phyloP scores from a whole-genome alignment of 2,329 filamentous ascomycete species.

The Ophiostoma fasciatum region DNA sequence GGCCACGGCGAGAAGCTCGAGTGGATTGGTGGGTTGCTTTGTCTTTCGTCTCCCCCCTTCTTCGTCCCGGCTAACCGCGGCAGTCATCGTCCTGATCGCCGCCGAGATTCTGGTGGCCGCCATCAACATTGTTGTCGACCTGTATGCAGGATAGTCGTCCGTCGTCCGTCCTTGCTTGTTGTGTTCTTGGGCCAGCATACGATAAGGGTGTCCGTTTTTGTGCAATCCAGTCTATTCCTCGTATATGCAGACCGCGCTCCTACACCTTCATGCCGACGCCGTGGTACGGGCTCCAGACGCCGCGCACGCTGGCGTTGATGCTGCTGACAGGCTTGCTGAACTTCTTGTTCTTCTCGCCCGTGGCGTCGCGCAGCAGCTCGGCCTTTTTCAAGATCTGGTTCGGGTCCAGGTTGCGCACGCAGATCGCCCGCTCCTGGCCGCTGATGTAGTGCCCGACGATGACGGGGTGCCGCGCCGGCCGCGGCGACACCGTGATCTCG shows the following conservation, averaged over 20 bases:
- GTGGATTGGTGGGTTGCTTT: conserved; percentile 58
- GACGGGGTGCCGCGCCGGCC: conserved; percentile 79
- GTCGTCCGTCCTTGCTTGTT: too few species aligned
- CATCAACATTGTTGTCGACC: conserved; percentile 88
- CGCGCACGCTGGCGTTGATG: conserved; percentile 51
- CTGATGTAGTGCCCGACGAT: conserved; percentile 89
- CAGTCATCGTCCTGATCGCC: conserved; percentile 88
- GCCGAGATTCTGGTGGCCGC: conserved; percentile 87
- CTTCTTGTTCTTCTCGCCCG: conserved; percentile 55
- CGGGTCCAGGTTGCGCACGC: conserved; percentile 72
- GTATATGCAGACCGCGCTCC: too few species aligned
- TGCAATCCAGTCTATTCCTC: background rate
- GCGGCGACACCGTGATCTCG: conserved; percentile 82
- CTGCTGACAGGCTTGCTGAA: conserved; percentile 50
- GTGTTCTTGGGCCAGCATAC: too few species aligned
- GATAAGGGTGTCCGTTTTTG: background rate
- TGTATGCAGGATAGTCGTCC: conserved; percentile 49
- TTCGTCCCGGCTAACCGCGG: conserved; percentile 1
- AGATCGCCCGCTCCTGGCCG: conserved; percentile 69
- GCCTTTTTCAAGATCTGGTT: conserved; percentile 71
- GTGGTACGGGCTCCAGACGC: conserved; percentile 58
- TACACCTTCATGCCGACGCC: conserved; percentile 41
- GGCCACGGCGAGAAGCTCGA: conserved; percentile 81
- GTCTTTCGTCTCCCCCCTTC: background rate
- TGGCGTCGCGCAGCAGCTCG: conserved; percentile 56